Base-by-base conservation (phyloP, 129 eudicot genomes). In the Calendula officinalis region DNA sequence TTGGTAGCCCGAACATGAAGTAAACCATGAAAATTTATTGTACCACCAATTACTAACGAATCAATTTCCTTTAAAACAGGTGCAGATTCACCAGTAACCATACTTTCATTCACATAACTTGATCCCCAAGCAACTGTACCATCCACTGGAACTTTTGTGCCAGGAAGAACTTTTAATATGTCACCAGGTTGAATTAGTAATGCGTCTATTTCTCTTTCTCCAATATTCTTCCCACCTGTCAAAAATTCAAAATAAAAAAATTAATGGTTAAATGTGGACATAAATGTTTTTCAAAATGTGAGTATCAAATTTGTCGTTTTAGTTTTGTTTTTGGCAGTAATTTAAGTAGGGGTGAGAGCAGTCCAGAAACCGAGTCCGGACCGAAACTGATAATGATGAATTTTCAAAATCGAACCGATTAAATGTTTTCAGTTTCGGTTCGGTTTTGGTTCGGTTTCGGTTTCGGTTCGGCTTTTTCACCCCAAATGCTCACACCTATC, bases 51-150 rank as follows among this genome's bases (percentile, higher is more conserved):
- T 41, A 88, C 95, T 30, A 75, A 52, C 0, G 90, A 79, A 71
- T 80, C 77, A 53, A 80, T 77, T 67, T 88, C 97, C 82, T 94
- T 94, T 56, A 72, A 62, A 60, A 84, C 95, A 46, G 99, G 95
- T 45, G 79, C 75, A 22, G 99, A 80, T 86, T 94, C 99, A 56
- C 99, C 99, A n/a, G 99, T 94, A 58, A 94, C 95, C 99, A 94
- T 88, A 68, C 99, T 86, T 85, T 94, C 99, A 60, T 86, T 86
- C 17, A 94, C 90, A 76, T 88, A 82, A 70, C 99, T 94, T 63
- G 99, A 86, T 62, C 99, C 99, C 99, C 99, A 83, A 5, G 76
- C 81, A 47, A 94, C 95, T 16, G 49, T 14, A 50, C 95, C 99
- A 80, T 94, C 99, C 33, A 80, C 87, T 10, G 99, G 97, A 78